phyloP scores from a whole-genome alignment of 2,329 filamentous ascomycete genomes.

The Venturia pyrina region DNA sequence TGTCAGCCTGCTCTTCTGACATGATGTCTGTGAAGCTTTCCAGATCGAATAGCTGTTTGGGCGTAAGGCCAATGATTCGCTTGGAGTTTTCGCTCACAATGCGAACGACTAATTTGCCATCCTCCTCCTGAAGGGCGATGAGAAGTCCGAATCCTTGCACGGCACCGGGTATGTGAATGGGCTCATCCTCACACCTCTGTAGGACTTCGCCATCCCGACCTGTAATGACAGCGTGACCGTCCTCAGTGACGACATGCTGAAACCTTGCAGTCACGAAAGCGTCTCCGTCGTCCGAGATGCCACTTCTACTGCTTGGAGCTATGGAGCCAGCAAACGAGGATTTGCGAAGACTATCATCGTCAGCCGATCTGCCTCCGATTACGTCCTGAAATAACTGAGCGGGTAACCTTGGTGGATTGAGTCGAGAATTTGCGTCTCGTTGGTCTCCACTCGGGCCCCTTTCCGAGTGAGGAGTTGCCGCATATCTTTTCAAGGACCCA shows the following conservation, averaged over 20 bases:
- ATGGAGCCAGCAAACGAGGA: background rate
- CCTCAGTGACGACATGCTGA: constrained; percentile 47
- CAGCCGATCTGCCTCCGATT: constrained; percentile 20
- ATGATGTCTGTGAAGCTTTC: constrained; percentile 75
- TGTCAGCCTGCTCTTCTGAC: constrained; percentile 73
- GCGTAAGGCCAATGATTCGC: constrained; percentile 64
- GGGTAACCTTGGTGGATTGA: constrained; percentile 16
- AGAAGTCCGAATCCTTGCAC: constrained; percentile 72
- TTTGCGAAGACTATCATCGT: constrained; percentile 14
- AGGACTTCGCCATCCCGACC: constrained; percentile 27
- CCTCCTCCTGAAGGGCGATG: constrained; percentile 57
- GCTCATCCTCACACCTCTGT: constrained; percentile 81
- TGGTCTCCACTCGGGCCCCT: background rate
- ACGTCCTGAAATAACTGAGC: constrained; percentile 28
- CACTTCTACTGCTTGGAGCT: background rate
- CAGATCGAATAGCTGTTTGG: constrained; percentile 63
- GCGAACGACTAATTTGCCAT: constrained; percentile 59
- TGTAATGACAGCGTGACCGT: constrained; percentile 14
- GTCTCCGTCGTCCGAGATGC: background rate
- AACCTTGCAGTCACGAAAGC: constrained; percentile 60
- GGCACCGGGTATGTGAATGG: constrained; percentile 77
- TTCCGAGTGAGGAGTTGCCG: background rate
- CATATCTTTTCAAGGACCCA: background rate
- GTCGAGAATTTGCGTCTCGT: background rate
- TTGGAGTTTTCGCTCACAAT: constrained; percentile 75